phyloP scores from a whole-genome alignment of 2,329 filamentous ascomycete species.

The Teratosphaeriaceae sp. region DNA sequence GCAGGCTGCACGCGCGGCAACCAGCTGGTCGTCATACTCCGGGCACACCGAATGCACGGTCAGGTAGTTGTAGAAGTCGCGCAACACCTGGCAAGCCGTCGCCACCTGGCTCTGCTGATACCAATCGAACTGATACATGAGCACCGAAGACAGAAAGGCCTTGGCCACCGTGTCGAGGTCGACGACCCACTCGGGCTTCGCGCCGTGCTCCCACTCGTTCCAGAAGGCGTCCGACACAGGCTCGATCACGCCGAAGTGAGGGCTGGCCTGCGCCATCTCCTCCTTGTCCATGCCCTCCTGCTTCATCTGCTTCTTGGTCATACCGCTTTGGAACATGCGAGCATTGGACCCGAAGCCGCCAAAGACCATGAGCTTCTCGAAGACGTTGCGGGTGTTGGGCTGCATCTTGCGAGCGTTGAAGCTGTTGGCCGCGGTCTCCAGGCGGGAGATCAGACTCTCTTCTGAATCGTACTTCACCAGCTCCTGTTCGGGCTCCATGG shows the following conservation, averaged over 20 bases:
- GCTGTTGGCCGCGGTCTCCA: conserved; percentile 77
- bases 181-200: conserved; percentile 57
- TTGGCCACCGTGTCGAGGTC: conserved; percentile 74
- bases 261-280: conserved; percentile 55
- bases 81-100: conserved; percentile 60
- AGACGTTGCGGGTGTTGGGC: conserved; percentile 53
- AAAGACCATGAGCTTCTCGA: conserved; percentile 73
- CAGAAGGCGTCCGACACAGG: conserved; percentile 39
- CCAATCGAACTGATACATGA: conserved; percentile 44
- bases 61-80: conserved; percentile 85
- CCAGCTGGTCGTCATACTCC: conserved; percentile 65
- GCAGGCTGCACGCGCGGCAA: conserved; percentile 60
- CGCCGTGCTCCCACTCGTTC: conserved; percentile 37
- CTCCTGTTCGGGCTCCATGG: conserved; percentile 60
- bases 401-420: conserved; percentile 73
- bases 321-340: conserved; percentile 55
- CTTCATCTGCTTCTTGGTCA: conserved; percentile 18
- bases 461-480: conserved; percentile 58
- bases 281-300: conserved; percentile 42
- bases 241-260: conserved; percentile 38
- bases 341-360: conserved; percentile 66
- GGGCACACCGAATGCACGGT: conserved; percentile 78
- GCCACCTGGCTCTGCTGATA: conserved; percentile 47
- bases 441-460: conserved; percentile 53
- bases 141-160: conserved; percentile 55